These are phyloP conservation scores for Goniomonas avonlea DNA, from an alignment of 78 protist species.

Conservation along the genomic window DNA sequence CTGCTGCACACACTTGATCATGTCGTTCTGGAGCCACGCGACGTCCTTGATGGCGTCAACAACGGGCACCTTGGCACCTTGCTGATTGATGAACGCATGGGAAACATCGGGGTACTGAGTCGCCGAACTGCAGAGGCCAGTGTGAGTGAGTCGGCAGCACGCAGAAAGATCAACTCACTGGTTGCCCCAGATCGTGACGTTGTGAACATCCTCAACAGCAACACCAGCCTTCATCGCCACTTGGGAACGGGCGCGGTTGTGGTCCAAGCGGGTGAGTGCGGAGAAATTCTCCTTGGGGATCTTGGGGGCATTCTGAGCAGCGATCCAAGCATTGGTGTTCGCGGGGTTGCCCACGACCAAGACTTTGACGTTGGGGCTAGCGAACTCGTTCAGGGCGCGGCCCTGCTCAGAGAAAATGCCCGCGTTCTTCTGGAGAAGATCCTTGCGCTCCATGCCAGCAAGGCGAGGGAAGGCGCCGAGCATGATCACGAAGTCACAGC, in stretches of 20 bases:
- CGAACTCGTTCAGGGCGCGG: conserved; percentile 53
- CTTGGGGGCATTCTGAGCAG: conserved; percentile 48
- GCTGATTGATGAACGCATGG: neutral
- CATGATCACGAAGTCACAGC: conserved; percentile 54
- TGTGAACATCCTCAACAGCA: neutral
- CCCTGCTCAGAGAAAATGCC: conserved; percentile 83
- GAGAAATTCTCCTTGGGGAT: conserved; percentile 76
- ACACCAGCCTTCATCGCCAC: neutral
- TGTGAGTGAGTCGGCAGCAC: too few species aligned
- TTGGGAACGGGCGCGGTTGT: conserved; percentile 64
- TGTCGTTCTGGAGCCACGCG: conserved; percentile 51
- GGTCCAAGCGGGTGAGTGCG: conserved; percentile 87
- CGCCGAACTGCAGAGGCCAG: too few species aligned
- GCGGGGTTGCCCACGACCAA: conserved; percentile 95
- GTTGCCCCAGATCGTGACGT: conserved; percentile 89
- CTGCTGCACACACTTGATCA: conserved; percentile 66
- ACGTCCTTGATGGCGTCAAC: conserved; percentile 38
- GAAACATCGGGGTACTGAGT: conserved; percentile 64
- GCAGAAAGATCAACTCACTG: too few species aligned
- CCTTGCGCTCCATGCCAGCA: conserved; percentile 89
- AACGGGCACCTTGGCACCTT: neutral
- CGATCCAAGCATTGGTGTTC: conserved; percentile 78
- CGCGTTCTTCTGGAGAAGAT: conserved; percentile 67
- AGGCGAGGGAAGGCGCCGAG: conserved; percentile 91
- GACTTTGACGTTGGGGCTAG: conserved; percentile 50